Conservation (phyloP, 1,284 basidiomycete species). For the Cryptococcus sp. region DNA sequence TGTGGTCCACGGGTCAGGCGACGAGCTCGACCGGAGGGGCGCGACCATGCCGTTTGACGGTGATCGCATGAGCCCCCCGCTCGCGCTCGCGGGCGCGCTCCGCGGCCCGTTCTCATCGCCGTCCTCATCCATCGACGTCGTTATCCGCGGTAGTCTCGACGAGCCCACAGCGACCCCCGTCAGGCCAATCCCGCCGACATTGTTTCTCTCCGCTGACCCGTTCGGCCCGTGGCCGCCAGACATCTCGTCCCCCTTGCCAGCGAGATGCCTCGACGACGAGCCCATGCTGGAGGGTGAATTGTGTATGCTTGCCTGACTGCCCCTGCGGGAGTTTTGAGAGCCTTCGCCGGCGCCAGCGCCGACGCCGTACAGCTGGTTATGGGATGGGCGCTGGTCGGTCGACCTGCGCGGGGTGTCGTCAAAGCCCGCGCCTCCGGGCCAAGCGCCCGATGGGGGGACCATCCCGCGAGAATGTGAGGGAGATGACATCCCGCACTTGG, state of each 20-base stretch:
- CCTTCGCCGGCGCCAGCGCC: neutral
- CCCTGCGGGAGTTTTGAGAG: slow-evolving; percentile 17
- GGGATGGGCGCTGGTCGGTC: slow-evolving; percentile 8
- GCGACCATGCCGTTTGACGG: slow-evolving; percentile 11
- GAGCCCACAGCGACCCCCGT: slow-evolving; percentile 5
- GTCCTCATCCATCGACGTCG: slow-evolving; percentile 20
- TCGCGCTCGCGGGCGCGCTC: slow-evolving; percentile 24
- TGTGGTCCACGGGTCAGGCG: slow-evolving; percentile 32
- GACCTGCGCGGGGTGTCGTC: slow-evolving; percentile 10
- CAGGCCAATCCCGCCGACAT: neutral
- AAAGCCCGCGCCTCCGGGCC: slow-evolving; percentile 1
- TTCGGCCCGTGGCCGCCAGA: neutral
- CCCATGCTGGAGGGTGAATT: slow-evolving; percentile 27
- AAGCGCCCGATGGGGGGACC: slow-evolving; percentile 11
- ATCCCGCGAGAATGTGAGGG: slow-evolving; percentile 10
- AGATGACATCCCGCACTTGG: slow-evolving; percentile 7
- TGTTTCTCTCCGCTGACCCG: neutral
- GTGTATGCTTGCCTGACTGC: slow-evolving; percentile 23
- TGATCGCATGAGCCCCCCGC: slow-evolving; percentile 9
- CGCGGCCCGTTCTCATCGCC: slow-evolving; percentile 22
- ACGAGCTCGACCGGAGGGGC: slow-evolving; percentile 38
- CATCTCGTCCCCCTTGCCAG: neutral
- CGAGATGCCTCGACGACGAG: slow-evolving; percentile 20
- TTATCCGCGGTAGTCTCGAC: slow-evolving; percentile 25
- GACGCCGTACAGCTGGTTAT: neutral